A percentile compares a stretch with the other conserved stretches of the same genome.
Conservation (phyloP, 1,139 yeast species). For the Saccharomyces hybrid region DNA sequence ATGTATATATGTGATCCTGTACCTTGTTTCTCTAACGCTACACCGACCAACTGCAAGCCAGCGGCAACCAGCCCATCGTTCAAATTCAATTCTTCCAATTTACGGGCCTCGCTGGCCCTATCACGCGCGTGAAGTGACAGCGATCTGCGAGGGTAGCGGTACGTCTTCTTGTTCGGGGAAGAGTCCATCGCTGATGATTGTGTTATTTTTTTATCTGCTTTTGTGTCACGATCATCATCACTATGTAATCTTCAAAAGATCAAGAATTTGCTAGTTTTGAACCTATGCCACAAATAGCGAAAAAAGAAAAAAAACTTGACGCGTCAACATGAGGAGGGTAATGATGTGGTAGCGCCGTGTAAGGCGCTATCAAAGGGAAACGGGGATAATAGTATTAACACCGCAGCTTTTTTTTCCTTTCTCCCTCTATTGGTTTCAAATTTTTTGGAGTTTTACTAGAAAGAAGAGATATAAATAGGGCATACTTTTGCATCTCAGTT, state of each 20-base stretch:
- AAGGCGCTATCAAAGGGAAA: background rate
- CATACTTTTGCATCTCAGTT: background rate
- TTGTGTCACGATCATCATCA: background rate
- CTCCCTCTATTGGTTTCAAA: background rate
- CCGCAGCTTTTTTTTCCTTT: background rate
- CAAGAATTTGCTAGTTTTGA: background rate
- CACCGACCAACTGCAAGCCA: conserved; percentile 5
- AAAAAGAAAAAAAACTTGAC: background rate
- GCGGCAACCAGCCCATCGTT: conserved; percentile 4
- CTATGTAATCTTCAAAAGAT: background rate
- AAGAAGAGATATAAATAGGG: background rate
- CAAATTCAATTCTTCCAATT: background rate
- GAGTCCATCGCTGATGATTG: background rate
- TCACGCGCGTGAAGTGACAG: background rate
- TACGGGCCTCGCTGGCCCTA: background rate
- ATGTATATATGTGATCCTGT: conserved; percentile 1
- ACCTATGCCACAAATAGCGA: background rate
- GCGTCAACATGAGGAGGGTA: background rate
- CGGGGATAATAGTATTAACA: conserved; percentile 1
- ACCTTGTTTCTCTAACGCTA: background rate
- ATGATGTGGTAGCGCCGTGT: background rate
- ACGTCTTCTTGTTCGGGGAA: background rate
- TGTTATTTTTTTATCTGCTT: background rate
- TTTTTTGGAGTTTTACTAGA: background rate
- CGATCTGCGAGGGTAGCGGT: background rate